Evolutionary conservation across 371 early-diverging fungal species (phyloP), one percentile per base, ranked within the genome.

Genomic region (Gilbertella persicaria): DNA sequence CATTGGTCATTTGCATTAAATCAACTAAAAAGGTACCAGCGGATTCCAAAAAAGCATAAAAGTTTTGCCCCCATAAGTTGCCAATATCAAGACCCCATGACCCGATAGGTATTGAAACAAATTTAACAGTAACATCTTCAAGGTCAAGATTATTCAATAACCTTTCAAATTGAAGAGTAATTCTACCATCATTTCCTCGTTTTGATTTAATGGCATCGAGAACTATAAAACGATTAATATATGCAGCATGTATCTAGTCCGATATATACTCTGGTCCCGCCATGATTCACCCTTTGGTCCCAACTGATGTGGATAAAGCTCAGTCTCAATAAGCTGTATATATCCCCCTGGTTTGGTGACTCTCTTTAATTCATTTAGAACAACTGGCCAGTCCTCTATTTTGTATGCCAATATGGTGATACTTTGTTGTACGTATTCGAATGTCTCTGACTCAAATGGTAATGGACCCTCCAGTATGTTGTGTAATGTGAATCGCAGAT

Each of bases 21-120:
- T 56, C 53, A 6, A 44, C 10, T 12, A 62, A 23, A 24, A 52
- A 50, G 2, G 62, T 50, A 26, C 17, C 38, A 6, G 50, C 50
- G 4, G 51, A 38, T 13, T 55, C 51, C 5, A 55, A 23, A 46
- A 61, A 61, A 1, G 51, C 14, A 9, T 45, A 19, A 7, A 45
- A 40, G 19, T 61, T 61, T 19, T 61, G 50, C 17, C 51, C 30
- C 62, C 62, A 61, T 14, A 62, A 43, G 20, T 45, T 16, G 7
- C 64, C 64, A 33, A 64, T 49, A 25, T 60, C 64, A 14, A 60
- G 36, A 24, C 64, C 60, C 64, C 64, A 60, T 19, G 50, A 30
- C 14, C 60, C 64, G 39, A 55, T 42, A 3, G 60, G 64, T 13
- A 64, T 38, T 23, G 60, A 55, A 6, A 64, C 59, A 47, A 55